Percentiles rank a stretch among this genome's conserved stretches.
Evolutionary conservation across 768 basidiomycete genomes (phyloP).

Genomic region (Trametes cingulata): DNA sequence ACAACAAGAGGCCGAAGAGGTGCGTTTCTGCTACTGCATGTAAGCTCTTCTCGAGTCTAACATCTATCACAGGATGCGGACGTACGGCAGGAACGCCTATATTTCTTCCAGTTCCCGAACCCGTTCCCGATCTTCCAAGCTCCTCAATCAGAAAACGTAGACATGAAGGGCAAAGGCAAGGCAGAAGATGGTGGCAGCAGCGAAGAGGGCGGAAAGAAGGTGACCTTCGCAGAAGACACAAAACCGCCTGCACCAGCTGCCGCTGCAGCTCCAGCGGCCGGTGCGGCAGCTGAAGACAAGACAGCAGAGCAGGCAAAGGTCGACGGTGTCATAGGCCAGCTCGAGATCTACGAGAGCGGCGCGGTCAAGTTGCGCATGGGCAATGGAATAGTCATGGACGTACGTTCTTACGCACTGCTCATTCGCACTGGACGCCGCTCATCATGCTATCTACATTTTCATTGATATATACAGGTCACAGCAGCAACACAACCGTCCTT

Average conservation of each 20-base stretch:
- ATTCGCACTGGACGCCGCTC: no score
- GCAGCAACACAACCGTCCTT: constrained; percentile 85
- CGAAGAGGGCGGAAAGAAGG: constrained; percentile 45
- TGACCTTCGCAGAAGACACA: constrained; percentile 65
- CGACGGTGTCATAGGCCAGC: constrained; percentile 80
- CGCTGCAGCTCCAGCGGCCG: constrained; percentile 21
- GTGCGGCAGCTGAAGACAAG: constrained; percentile 27
- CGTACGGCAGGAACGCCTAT: constrained; percentile 65
- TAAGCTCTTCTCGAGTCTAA: neutral
- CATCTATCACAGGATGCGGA: constrained; percentile 43
- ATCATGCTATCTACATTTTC: neutral
- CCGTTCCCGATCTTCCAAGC: constrained; percentile 77
- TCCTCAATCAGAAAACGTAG: constrained; percentile 26
- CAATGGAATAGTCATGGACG: constrained; percentile 83
- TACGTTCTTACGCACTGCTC: constrained; percentile 39
- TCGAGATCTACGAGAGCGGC: constrained; percentile 86
- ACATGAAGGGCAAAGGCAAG: constrained; percentile 18
- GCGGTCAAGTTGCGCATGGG: constrained; percentile 82
- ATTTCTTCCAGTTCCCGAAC: constrained; percentile 87
- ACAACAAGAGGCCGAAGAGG: constrained; percentile 39
- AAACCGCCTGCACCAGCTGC: constrained; percentile 46
- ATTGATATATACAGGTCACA: constrained; percentile 53
- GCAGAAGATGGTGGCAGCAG: constrained; percentile 12
- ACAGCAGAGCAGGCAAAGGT: constrained; percentile 41
- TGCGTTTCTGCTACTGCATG: constrained; percentile 28